A percentile compares a stretch with the other conserved stretches of the same genome.
Evolutionary conservation across 306 rosid species (phyloP).

Genomic region (Sicyos baderoa): DNA sequence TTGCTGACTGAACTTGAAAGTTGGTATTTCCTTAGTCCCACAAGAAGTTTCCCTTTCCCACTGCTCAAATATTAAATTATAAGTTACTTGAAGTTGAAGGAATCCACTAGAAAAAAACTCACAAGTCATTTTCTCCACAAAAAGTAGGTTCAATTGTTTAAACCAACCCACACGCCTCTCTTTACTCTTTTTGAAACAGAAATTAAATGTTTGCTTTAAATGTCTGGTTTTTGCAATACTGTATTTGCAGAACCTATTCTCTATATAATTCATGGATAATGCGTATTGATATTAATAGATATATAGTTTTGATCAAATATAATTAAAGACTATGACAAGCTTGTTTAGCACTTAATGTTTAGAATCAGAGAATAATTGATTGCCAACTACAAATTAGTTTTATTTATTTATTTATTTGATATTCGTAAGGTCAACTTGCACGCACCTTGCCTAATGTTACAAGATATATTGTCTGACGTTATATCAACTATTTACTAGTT

Average conservation of each 20-base stretch:
- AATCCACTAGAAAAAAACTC: not conserved
- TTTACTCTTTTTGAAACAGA: not conserved
- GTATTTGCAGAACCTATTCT: not conserved
- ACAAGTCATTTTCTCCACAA: not conserved
- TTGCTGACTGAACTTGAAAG: conserved; percentile 13
- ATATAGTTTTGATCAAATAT: not conserved
- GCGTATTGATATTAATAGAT: not conserved
- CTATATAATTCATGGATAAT: not conserved
- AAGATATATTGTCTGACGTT: too few species aligned
- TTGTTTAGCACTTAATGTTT: not conserved
- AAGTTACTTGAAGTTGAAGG: conserved; percentile 11
- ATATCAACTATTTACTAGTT: too few species aligned
- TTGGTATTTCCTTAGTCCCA: not conserved
- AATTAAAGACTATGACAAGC: not conserved
- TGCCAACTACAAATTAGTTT: too few species aligned
- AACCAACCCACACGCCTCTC: conserved; percentile 13
- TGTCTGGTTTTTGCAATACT: not conserved
- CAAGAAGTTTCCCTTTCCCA: conserved; percentile 13
- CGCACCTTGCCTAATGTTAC: too few species aligned
- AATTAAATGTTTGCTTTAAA: not conserved
- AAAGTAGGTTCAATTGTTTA: not conserved
- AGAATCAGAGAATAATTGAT: not conserved
- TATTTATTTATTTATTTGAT: too few species aligned
- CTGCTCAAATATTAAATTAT: conserved; percentile 11
- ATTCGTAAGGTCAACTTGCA: too few species aligned